Conservation (phyloP, 2,329 filamentous ascomycete species). For the Aspergillus sp. region DNA sequence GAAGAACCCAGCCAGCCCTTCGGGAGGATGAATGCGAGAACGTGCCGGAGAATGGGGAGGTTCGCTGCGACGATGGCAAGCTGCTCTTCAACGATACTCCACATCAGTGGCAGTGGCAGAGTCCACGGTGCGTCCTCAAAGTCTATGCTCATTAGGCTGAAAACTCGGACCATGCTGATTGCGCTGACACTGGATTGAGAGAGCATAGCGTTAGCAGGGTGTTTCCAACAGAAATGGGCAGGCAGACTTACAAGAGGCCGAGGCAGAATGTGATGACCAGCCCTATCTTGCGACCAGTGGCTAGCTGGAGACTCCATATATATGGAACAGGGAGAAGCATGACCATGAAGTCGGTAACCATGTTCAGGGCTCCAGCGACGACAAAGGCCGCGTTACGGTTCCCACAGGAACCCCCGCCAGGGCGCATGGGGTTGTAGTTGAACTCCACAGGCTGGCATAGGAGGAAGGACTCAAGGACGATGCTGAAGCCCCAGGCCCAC, state of each 20-base stretch:
- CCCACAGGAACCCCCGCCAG: slow-evolving; percentile 6
- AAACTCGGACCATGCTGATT: slow-evolving; percentile 20
- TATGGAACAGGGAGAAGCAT: slow-evolving; percentile 23
- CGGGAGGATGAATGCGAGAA: neutral
- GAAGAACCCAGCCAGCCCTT: neutral
- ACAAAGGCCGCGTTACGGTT: slow-evolving; percentile 17
- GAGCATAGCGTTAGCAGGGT: neutral
- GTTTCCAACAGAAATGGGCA: neutral
- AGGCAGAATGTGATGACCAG: slow-evolving; percentile 20
- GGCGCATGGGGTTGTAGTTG: neutral
- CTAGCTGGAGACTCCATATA: slow-evolving; percentile 23
- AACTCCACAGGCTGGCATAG: neutral
- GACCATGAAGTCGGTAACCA: slow-evolving; percentile 25
- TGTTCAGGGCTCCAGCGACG: slow-evolving; percentile 18
- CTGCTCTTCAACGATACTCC: slow-evolving; percentile 20
- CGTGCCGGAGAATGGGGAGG: slow-evolving; percentile 9
- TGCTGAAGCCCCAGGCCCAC: slow-evolving; percentile 5
- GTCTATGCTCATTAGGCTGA: slow-evolving; percentile 15
- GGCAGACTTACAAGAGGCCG: slow-evolving; percentile 20
- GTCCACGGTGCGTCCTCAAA: slow-evolving; percentile 20
- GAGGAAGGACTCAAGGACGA: neutral
- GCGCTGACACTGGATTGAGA: slow-evolving; percentile 15
- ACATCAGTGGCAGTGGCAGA: slow-evolving; percentile 14
- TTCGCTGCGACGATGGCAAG: slow-evolving; percentile 19
- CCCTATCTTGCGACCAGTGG: slow-evolving; percentile 17